phyloP scores from a whole-genome alignment of 441 rosid genomes.

The Jatropha multifida region DNA sequence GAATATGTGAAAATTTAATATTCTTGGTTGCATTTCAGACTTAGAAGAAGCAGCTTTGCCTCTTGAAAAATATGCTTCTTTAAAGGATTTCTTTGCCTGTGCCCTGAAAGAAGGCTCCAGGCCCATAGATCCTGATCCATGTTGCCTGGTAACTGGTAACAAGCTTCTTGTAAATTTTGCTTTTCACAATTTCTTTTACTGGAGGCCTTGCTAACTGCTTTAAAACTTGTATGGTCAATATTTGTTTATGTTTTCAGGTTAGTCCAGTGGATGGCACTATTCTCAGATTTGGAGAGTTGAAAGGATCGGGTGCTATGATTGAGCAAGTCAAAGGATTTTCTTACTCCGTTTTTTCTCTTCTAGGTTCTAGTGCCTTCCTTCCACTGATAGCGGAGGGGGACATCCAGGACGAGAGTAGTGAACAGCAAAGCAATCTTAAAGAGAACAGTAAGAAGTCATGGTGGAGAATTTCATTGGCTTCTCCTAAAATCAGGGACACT shows the following conservation, averaged over 20 bases:
- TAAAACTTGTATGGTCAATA: slow-evolving; percentile 6
- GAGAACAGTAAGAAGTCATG: slow-evolving; percentile 66
- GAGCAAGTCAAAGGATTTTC: slow-evolving; percentile 97
- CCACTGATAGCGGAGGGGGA: slow-evolving; percentile 56
- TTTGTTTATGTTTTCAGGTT: slow-evolving; percentile 44
- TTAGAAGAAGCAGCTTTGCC: slow-evolving; percentile 87
- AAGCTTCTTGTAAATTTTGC: slow-evolving; percentile 37
- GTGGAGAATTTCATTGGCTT: slow-evolving; percentile 83
- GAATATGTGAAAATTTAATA: slow-evolving; percentile 8
- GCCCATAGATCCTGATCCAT: slow-evolving; percentile 78
- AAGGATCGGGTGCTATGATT: slow-evolving; percentile 77
- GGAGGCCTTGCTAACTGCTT: slow-evolving; percentile 25
- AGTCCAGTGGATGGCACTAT: slow-evolving; percentile 95
- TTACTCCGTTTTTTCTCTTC: slow-evolving; percentile 83
- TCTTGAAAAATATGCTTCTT: slow-evolving; percentile 71
- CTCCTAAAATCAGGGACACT: slow-evolving; percentile 67
- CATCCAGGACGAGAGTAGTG: slow-evolving; percentile 31
- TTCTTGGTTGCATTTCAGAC: slow-evolving; percentile 47
- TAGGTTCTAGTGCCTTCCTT: slow-evolving; percentile 70
- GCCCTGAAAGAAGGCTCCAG: slow-evolving; percentile 85
- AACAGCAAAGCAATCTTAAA: slow-evolving; percentile 36
- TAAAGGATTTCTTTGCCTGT: slow-evolving; percentile 88
- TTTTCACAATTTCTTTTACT: slow-evolving; percentile 21
- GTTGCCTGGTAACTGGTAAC: slow-evolving; percentile 97
- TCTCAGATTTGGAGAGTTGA: slow-evolving; percentile 80